Conservation (phyloP, 192 early-diverging fungal genomes). For the Podila verticillata region DNA sequence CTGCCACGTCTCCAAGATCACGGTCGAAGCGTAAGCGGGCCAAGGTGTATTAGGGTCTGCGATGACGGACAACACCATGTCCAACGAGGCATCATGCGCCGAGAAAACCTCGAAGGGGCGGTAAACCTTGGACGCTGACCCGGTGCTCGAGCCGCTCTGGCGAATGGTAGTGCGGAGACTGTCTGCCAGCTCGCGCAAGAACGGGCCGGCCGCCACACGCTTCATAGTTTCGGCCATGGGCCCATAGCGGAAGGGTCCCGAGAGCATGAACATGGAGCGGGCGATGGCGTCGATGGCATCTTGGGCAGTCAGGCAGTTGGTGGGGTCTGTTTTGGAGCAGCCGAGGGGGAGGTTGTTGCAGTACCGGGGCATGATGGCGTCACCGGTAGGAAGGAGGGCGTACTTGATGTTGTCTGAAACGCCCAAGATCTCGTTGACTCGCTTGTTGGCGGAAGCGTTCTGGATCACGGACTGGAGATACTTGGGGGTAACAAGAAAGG, state of each 20-base stretch:
- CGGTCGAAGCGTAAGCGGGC: constrained; percentile 64
- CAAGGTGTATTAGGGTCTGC: constrained; percentile 52
- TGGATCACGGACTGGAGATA: constrained; percentile 50
- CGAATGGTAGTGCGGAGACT: constrained; percentile 6
- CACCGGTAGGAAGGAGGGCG: neutral
- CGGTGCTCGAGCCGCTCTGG: too few relatives aligned
- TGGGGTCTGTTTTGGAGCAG: constrained; percentile 1
- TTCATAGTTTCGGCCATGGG: constrained; percentile 45
- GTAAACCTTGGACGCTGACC: neutral
- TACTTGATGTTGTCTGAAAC: neutral
- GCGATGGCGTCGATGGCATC: constrained; percentile 5
- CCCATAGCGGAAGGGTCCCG: constrained; percentile 15
- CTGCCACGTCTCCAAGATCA: constrained; percentile 64
- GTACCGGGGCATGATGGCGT: constrained; percentile 11
- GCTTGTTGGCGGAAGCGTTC: constrained; percentile 49
- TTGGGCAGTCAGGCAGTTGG: neutral
- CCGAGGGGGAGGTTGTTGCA: constrained; percentile 20
- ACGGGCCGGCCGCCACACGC: constrained; percentile 55
- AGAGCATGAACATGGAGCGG: constrained; percentile 2
- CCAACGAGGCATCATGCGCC: constrained; percentile 59
- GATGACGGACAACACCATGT: constrained; percentile 54
- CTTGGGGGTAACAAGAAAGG: constrained; percentile 1
- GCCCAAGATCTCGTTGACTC: constrained; percentile 43
- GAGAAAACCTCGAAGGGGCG: constrained; percentile 59
- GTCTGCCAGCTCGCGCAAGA: constrained; percentile 24